Conservation (phyloP, 352 stramenopile species). For the Globisporangium nagaii region DNA sequence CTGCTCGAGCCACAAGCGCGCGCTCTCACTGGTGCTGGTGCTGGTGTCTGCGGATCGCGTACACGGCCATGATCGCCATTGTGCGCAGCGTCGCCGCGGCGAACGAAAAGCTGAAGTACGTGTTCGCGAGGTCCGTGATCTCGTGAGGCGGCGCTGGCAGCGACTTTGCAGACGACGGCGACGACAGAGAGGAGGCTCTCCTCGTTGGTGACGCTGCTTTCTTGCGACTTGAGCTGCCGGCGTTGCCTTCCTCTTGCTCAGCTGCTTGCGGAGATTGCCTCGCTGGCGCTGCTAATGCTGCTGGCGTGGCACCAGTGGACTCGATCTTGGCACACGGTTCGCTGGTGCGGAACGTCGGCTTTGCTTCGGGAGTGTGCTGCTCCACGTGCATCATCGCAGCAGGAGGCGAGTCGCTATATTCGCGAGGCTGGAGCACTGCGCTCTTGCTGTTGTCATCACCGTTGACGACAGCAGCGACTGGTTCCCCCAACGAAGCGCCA, state of each 20-base stretch:
- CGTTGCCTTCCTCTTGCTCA: neutral
- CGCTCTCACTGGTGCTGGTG: conserved; percentile 47
- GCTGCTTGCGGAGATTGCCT: no score
- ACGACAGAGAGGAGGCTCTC: no score
- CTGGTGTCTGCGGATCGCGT: conserved; percentile 12
- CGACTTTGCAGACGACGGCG: neutral
- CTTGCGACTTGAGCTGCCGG: neutral
- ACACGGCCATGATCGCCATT: conserved; percentile 13
- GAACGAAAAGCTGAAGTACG: conserved; percentile 14
- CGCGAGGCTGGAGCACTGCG: no score
- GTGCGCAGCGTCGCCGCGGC: conserved; percentile 11
- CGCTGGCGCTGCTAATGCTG: no score
- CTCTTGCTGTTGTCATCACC: neutral
- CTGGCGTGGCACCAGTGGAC: no score
- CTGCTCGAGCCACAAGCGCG: no score
- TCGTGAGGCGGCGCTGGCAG: neutral
- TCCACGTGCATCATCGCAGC: neutral
- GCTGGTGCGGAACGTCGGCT: no score
- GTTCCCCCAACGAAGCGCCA: neutral
- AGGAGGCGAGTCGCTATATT: neutral
- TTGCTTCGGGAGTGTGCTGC: neutral
- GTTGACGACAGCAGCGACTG: neutral
- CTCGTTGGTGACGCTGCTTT: no score
- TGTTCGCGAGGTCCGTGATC: conserved; percentile 8
- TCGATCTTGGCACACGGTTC: no score